Evolutionary conservation across 768 basidiomycete genomes (phyloP), one percentile per base, ranked within the genome.

Genomic region (Infundibulicybe gibba): DNA sequence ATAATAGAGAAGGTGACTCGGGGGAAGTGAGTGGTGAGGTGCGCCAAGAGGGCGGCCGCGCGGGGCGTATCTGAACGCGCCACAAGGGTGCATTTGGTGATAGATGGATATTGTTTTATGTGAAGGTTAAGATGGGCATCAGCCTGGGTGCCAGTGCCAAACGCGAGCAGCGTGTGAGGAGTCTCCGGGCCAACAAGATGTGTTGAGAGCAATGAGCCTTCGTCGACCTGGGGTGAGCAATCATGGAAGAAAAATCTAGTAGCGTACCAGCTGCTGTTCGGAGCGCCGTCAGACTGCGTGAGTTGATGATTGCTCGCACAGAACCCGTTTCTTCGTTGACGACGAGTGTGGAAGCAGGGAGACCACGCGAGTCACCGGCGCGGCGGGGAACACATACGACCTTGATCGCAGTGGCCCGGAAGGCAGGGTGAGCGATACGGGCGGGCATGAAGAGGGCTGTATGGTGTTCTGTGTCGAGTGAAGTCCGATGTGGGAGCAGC

Each of bases 391-490:
- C 74, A 21, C 81, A 85, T 3, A 90, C 92, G n/a, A 90, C 76
- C 64, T 97, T 94, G 49, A 90, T 71, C 2, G 85, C 68, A 1
- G 86, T 85, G 2, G 81, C 82, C 6, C 60, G 54, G 11, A 62
- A 50, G 3, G 41, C 25, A 5, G 48, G 43, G 15, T 52, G 20
- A 17, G 20, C 60, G 9, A 85, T 69, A 19, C 85, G 77, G 6
- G 88, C 80, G 2, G 93, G 91, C 93, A 95, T 95, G 64, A 92
- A 87, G 2, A 97, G 69, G 0, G 77, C 70, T 1, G 74, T 83
- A 53, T 90, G 81, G 37, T 73, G 69, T 6, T 62, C 55, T 43
- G 75, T 80, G 0, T 69, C 66, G 10, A 93, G 60, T 0, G 71
- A 64, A 0, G 75, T 78, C 41, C 92, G 75, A 45, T 79, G 84